These are phyloP conservation scores for Physcomitrium patens DNA, from an alignment of 225 moss, liverwort and hornwort species.

Conservation along the genomic window DNA sequence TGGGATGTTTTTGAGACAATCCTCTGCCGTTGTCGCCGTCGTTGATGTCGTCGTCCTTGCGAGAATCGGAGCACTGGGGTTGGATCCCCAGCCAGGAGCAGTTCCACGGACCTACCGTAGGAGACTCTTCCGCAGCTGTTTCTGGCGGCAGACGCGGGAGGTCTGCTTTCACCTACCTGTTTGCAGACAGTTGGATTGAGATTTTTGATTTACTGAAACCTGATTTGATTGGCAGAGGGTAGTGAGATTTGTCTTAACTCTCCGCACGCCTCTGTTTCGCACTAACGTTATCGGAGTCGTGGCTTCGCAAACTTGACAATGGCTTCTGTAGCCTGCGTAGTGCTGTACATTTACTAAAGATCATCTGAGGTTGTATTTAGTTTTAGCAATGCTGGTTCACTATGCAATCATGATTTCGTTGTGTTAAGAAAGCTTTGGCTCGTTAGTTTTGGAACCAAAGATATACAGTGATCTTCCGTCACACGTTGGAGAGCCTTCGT, in stretches of 20 bases:
- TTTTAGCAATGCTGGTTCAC: neutral
- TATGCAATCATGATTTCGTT: too few relatives aligned
- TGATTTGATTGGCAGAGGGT: too few relatives aligned
- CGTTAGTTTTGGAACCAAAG: too few relatives aligned
- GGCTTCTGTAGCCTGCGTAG: neutral
- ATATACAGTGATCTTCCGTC: too few relatives aligned
- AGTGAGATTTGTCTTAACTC: too few relatives aligned
- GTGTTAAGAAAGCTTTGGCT: too few relatives aligned
- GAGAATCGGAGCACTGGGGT: conserved; percentile 23
- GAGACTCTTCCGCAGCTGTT: conserved; percentile 7
- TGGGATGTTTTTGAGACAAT: conserved; percentile 14
- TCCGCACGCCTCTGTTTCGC: too few relatives aligned
- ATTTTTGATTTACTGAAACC: neutral
- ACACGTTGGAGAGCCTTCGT: too few relatives aligned
- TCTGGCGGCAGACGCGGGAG: neutral
- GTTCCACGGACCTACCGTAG: neutral
- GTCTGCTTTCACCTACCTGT: neutral
- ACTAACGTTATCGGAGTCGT: too few relatives aligned
- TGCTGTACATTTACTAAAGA: neutral
- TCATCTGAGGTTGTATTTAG: too few relatives aligned
- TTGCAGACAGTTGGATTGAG: neutral
- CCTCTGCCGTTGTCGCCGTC: neutral
- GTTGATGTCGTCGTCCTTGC: conserved; percentile 19
- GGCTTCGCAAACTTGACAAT: neutral
- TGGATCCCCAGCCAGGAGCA: conserved; percentile 3